phyloP scores from a whole-genome alignment of 352 stramenopile genomes.

The Saprolegnia parasitica region DNA sequence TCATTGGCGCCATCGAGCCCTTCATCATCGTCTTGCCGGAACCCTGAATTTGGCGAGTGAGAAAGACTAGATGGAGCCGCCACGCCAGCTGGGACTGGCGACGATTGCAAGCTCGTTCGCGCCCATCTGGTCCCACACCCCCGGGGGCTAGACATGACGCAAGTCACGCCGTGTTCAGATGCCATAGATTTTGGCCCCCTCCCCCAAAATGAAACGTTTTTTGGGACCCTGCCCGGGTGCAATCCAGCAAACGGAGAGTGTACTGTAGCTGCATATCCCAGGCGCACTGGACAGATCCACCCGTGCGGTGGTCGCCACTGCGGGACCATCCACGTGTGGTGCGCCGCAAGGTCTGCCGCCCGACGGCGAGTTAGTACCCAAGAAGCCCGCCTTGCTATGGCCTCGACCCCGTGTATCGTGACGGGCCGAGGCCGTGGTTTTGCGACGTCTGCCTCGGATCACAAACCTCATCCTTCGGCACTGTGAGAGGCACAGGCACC shows the following conservation, averaged over 20 bases:
- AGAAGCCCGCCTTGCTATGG: too few relatives aligned
- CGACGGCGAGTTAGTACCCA: too few relatives aligned
- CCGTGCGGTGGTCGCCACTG: too few relatives aligned
- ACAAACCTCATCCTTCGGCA: too few relatives aligned
- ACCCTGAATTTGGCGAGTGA: neutral
- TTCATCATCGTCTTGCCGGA: conserved; percentile 15
- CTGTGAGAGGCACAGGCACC: too few relatives aligned
- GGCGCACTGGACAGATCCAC: neutral
- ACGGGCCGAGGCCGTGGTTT: too few relatives aligned
- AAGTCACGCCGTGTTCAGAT: neutral
- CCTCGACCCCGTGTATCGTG: too few relatives aligned
- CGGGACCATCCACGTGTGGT: neutral
- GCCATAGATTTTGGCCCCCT: neutral
- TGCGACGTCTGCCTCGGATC: too few relatives aligned
- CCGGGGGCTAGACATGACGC: neutral
- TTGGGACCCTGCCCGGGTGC: neutral
- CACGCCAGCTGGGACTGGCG: conserved; percentile 4
- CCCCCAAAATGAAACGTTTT: neutral
- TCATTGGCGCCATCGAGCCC: conserved; percentile 20
- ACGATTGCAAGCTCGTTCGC: neutral
- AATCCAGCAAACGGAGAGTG: neutral
- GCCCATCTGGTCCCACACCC: neutral
- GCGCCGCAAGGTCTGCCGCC: too few relatives aligned
- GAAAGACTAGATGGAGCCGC: conserved; percentile 8
- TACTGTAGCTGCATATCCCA: neutral